Percentiles rank a stretch among this genome's conserved stretches.
Evolutionary conservation across 2,329 filamentous ascomycete species (phyloP).

Genomic region (Mollisia scopiformis): DNA sequence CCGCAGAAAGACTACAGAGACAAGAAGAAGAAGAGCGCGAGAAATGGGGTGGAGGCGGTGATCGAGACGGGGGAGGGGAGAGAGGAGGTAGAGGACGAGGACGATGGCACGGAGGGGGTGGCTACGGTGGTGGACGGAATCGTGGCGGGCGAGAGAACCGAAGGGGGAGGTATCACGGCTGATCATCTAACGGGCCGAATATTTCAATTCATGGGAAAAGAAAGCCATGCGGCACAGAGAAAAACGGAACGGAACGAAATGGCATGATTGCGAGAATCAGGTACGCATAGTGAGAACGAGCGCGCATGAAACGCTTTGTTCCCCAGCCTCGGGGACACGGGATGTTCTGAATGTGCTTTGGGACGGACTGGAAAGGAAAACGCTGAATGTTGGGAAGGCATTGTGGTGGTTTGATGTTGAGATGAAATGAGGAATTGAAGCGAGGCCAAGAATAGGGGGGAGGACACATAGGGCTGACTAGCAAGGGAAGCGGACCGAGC

Average conservation of each 20-base stretch:
- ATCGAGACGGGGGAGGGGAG: conserved; percentile 14
- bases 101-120: conserved; percentile 35
- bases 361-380: neutral
- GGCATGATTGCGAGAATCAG: neutral
- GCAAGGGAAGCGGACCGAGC: neutral
- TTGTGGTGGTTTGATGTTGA: neutral
- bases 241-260: neutral
- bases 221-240: neutral
- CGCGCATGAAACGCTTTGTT: neutral
- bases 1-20: conserved; percentile 55
- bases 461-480: neutral
- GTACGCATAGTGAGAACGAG: neutral
- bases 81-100: conserved; percentile 32
- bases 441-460: neutral
- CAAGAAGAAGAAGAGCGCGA: conserved; percentile 49
- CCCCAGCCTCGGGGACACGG: neutral
- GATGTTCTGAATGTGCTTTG: neutral
- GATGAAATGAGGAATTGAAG: neutral
- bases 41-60: conserved; percentile 40
- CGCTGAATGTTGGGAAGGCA: neutral
- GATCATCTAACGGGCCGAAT: conserved; percentile 2
- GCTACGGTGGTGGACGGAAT: conserved; percentile 33
- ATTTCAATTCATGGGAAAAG: neutral
- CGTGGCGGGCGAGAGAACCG: conserved; percentile 30
- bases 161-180: conserved; percentile 30